phyloP scores from a whole-genome alignment of 2,329 filamentous ascomycete genomes.

The Aureobasidium namibiae region DNA sequence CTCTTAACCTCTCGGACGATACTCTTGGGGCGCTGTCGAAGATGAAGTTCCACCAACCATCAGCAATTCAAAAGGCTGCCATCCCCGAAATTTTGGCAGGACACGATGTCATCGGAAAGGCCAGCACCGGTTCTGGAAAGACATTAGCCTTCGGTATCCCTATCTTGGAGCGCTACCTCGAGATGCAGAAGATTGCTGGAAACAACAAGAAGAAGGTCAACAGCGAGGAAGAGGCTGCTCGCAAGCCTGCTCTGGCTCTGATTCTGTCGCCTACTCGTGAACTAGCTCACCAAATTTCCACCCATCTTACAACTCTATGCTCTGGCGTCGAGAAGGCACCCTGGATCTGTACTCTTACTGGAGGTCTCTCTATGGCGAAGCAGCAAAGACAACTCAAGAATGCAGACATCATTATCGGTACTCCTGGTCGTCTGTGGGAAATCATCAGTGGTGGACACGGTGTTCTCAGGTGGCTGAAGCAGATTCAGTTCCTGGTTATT shows the following conservation, averaged over 20 bases:
- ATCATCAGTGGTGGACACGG: constrained; percentile 69
- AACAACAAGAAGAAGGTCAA: constrained; percentile 17
- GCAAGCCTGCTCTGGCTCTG: constrained; percentile 56
- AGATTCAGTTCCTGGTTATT: constrained; percentile 74
- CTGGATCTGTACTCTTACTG: constrained; percentile 75
- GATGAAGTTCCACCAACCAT: constrained; percentile 73
- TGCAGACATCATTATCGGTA: constrained; percentile 82
- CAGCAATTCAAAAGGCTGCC: constrained; percentile 66
- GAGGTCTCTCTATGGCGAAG: constrained; percentile 88
- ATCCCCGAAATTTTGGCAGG: constrained; percentile 79
- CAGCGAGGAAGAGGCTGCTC: constrained; percentile 19
- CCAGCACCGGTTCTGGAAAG: constrained; percentile 92
- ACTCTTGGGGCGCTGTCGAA: constrained; percentile 67
- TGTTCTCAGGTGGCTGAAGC: constrained; percentile 60
- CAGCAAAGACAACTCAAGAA: constrained; percentile 76
- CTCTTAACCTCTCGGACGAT: constrained; percentile 62
- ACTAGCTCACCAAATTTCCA: constrained; percentile 80
- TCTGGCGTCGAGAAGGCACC: constrained; percentile 50
- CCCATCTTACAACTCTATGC: constrained; percentile 72
- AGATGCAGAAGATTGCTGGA: constrained; percentile 28
- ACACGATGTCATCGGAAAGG: constrained; percentile 90
- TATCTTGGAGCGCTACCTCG: constrained; percentile 76
- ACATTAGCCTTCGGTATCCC: constrained; percentile 92
- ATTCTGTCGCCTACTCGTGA: constrained; percentile 89
- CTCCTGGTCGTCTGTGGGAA: constrained; percentile 90